Percentiles rank a stretch among this genome's conserved stretches.
These are phyloP conservation scores for Rhodosporidiobolus sp. DNA, from an alignment of 768 basidiomycete species.

Conservation along the genomic window DNA sequence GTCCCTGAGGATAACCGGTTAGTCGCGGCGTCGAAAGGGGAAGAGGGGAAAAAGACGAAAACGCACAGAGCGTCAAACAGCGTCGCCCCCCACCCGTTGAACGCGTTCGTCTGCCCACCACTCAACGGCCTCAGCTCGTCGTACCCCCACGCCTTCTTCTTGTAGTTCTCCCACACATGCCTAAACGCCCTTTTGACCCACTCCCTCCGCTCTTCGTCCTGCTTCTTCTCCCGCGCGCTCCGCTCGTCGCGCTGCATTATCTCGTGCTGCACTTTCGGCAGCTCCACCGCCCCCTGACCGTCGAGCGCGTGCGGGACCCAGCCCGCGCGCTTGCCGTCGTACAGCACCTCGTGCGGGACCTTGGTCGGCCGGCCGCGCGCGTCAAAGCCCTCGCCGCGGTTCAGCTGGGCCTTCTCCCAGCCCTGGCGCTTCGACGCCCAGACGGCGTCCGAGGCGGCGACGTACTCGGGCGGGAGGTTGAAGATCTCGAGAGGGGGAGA, in stretches of 20 bases:
- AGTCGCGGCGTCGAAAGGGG: not conserved
- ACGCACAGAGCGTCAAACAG: constrained; percentile 43
- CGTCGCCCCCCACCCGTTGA: constrained; percentile 44
- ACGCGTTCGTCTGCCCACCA: constrained; percentile 12
- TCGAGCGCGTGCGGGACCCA: not conserved
- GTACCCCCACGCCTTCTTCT: constrained; percentile 41
- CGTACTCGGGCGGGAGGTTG: not conserved
- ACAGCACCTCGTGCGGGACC: not conserved
- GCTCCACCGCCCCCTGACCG: too few species aligned
- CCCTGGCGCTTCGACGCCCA: not conserved
- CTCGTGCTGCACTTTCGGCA: constrained; percentile 41
- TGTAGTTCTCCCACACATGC: constrained; percentile 44
- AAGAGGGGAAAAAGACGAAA: not conserved
- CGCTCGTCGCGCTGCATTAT: constrained; percentile 25
- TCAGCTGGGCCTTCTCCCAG: not conserved
- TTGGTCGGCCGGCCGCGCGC: not conserved
- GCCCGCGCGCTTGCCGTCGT: not conserved
- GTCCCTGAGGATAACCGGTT: constrained; percentile 30
- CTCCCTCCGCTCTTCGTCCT: constrained; percentile 45
- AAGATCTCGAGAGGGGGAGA: not conserved
- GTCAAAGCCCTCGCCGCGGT: constrained; percentile 1
- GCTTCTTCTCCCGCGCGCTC: constrained; percentile 30
- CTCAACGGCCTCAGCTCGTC: constrained; percentile 43
- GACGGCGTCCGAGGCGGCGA: not conserved
- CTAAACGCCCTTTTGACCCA: constrained; percentile 45